These are phyloP conservation scores for Penstemon newberryi DNA, from an alignment of 257 asterid genomes.

Conservation along the genomic window DNA sequence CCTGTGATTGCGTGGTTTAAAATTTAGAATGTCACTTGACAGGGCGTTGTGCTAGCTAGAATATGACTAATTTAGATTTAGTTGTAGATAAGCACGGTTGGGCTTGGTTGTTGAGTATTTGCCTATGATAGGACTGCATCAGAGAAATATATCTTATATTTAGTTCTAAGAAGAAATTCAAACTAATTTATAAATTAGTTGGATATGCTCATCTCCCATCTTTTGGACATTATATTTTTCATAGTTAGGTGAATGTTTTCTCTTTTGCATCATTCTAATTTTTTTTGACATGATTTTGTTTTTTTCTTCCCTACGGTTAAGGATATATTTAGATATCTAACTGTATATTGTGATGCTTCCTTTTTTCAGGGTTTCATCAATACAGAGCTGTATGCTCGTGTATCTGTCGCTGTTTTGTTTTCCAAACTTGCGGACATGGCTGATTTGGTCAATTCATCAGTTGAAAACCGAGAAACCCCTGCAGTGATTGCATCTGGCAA, in stretches of 20 bases:
- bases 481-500: conserved; percentile 68
- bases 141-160: too few species aligned
- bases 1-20: neutral
- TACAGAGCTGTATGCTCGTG: conserved; percentile 96
- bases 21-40: conserved; percentile 2
- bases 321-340: conserved; percentile 15
- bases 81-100: neutral
- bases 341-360: conserved; percentile 21
- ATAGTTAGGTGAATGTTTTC: neutral
- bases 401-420: conserved; percentile 88
- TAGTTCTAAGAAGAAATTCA: too few species aligned
- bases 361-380: conserved; percentile 78
- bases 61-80: neutral
- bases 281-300: neutral
- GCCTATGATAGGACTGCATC: too few species aligned
- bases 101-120: neutral
- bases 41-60: neutral
- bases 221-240: neutral
- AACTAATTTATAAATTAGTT: neutral
- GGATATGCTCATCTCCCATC: conserved; percentile 2
- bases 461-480: conserved; percentile 32
- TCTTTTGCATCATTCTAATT: neutral
- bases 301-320: conserved; percentile 1
- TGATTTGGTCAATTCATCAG: conserved; percentile 38
- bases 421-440: conserved; percentile 70